Conservation (phyloP, 768 basidiomycete genomes). For the Boletus tomentosulus region DNA sequence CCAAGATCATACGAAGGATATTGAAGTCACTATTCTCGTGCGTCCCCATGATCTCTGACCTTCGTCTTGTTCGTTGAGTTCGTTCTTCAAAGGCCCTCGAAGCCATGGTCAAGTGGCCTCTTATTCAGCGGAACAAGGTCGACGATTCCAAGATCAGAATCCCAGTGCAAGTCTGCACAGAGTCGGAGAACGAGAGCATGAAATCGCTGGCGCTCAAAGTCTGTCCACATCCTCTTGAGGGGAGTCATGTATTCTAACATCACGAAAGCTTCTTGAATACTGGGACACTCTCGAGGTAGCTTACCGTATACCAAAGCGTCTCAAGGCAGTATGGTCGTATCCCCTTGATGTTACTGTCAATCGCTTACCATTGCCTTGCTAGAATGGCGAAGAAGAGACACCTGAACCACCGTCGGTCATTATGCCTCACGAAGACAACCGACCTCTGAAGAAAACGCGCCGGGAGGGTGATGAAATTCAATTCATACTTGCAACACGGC, state of each 20-base stretch:
- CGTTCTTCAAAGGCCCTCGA: conserved; percentile 47
- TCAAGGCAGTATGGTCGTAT: conserved; percentile 35
- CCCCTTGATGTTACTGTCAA: background rate
- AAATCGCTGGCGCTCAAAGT: conserved; percentile 64
- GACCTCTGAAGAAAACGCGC: conserved; percentile 31
- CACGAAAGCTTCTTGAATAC: conserved; percentile 61
- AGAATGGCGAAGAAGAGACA: conserved; percentile 33
- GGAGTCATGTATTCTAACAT: background rate
- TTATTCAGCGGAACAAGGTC: conserved; percentile 86
- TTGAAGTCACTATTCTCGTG: conserved; percentile 68
- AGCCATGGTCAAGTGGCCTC: conserved; percentile 73
- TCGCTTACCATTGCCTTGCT: background rate
- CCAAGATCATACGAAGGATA: conserved; percentile 67
- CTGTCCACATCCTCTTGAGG: conserved; percentile 7
- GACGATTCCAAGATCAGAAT: conserved; percentile 74
- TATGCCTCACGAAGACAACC: conserved; percentile 24
- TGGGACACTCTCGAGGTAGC: conserved; percentile 78
- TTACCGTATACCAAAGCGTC: conserved; percentile 82
- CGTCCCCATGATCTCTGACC: conserved; percentile 24
- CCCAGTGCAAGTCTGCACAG: conserved; percentile 52
- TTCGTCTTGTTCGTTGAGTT: background rate
- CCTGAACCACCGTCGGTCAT: conserved; percentile 16
- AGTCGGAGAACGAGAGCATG: conserved; percentile 53
- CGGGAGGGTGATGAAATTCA: conserved; percentile 24
- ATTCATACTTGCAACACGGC: conserved; percentile 12